Conservation (phyloP, 441 rosid species). For the Gossypium aridum region DNA sequence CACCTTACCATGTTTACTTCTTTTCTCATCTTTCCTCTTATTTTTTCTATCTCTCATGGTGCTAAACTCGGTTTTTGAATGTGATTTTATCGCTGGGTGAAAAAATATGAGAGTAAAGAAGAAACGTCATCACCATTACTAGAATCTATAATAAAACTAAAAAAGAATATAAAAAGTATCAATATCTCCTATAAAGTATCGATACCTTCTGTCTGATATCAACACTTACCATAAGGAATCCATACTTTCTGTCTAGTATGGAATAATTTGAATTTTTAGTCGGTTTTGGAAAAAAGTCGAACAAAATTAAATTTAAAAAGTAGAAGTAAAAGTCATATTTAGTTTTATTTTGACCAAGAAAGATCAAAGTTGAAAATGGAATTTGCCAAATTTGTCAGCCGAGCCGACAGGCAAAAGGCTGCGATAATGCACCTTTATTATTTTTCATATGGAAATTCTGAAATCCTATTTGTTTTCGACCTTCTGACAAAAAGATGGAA, state of each 20-base stretch:
- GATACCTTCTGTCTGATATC: too few species aligned
- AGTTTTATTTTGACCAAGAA: not conserved
- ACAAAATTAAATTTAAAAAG: not conserved
- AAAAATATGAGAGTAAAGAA: accelerated
- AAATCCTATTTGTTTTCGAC: not conserved
- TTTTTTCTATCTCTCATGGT: conserved; percentile 29
- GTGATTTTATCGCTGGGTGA: too few species aligned
- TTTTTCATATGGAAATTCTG: not conserved
- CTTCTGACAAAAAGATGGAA: not conserved
- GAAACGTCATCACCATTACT: too few species aligned
- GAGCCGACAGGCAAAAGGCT: too few species aligned
- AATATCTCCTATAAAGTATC: too few species aligned
- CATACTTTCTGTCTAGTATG: too few species aligned
- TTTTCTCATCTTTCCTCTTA: conserved; percentile 29
- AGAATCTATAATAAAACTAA: too few species aligned
- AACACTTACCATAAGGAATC: too few species aligned
- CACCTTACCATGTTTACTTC: conserved; percentile 10
- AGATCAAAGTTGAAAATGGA: not conserved
- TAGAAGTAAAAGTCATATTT: not conserved
- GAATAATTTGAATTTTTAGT: too few species aligned
- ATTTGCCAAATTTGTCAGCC: not conserved
- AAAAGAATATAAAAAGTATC: too few species aligned
- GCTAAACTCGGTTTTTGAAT: not conserved
- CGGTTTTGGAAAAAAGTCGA: too few species aligned
- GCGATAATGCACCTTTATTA: not conserved